These are phyloP conservation scores for Microdochium nivale DNA, from an alignment of 2,329 filamentous ascomycete species.

Conservation along the genomic window DNA sequence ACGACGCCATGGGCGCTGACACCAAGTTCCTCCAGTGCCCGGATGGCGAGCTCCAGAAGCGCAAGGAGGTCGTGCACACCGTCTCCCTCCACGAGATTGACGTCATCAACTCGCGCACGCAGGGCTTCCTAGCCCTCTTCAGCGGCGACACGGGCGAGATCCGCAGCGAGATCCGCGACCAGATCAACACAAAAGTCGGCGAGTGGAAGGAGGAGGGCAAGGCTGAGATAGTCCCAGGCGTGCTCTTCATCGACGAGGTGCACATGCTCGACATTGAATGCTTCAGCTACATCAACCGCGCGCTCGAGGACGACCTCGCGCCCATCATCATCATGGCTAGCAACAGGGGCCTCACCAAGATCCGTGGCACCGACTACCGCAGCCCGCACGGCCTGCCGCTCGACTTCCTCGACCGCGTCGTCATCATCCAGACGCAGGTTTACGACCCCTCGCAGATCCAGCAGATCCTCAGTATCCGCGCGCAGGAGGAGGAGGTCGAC, in stretches of 20 bases:
- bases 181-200: constrained; percentile 97
- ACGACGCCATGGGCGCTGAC: constrained; percentile 97
- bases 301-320: constrained; percentile 86
- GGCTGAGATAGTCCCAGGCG: constrained; percentile 92
- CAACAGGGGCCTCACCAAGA: constrained; percentile 86
- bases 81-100: constrained; percentile 97
- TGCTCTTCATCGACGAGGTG: constrained; percentile 97
- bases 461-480: constrained; percentile 86
- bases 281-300: constrained; percentile 97
- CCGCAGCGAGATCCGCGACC: constrained; percentile 89
- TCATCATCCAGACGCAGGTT: constrained; percentile 88
- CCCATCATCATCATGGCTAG: constrained; percentile 99
- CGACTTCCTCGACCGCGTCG: constrained; percentile 91
- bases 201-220: constrained; percentile 99
- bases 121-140: constrained; percentile 94
- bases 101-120: constrained; percentile 98
- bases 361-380: constrained; percentile 87
- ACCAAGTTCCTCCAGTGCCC: constrained; percentile 98
- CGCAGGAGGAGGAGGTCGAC: constrained; percentile 93
- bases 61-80: constrained; percentile 94
- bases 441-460: constrained; percentile 80
- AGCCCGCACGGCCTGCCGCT: constrained; percentile 90
- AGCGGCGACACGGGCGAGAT: constrained; percentile 98
- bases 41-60: constrained; percentile 93
- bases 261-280: constrained; percentile 99